phyloP scores from a whole-genome alignment of 1,284 basidiomycete species.

The Agroathelia rolfsii region DNA sequence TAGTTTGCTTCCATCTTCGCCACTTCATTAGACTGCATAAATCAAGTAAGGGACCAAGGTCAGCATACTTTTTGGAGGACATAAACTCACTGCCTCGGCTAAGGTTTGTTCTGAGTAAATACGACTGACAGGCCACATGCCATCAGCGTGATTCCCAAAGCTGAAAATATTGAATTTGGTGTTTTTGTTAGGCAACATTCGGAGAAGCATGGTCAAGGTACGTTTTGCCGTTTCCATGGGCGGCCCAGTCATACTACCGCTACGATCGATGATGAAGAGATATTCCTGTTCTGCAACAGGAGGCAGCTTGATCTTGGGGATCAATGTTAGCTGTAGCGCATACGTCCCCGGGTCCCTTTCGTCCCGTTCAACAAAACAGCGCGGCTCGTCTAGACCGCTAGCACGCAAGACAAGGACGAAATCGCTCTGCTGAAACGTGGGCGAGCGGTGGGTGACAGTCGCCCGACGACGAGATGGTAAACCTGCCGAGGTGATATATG shows the following conservation, averaged over 20 bases:
- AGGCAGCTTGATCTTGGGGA: slow-evolving; percentile 37
- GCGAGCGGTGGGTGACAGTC: slow-evolving; percentile 27
- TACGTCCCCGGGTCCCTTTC: slow-evolving; percentile 22
- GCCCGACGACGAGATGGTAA: slow-evolving; percentile 29
- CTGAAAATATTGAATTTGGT: slow-evolving; percentile 41
- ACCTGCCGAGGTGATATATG: slow-evolving; percentile 24
- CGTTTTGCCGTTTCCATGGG: slow-evolving; percentile 31
- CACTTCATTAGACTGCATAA: slow-evolving; percentile 26
- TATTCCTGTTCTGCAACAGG: slow-evolving; percentile 31
- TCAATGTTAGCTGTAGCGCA: slow-evolving; percentile 40
- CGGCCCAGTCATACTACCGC: slow-evolving; percentile 32
- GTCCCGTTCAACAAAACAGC: slow-evolving; percentile 43
- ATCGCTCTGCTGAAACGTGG: slow-evolving; percentile 30
- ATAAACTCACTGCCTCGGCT: slow-evolving; percentile 27
- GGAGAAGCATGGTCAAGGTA: slow-evolving; percentile 28
- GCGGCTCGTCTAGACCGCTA: slow-evolving; percentile 34
- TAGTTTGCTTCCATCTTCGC: slow-evolving; percentile 29
- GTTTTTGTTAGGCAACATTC: slow-evolving; percentile 26
- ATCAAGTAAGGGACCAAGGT: slow-evolving; percentile 4
- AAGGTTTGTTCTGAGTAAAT: slow-evolving; percentile 24
- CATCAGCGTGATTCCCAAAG: slow-evolving; percentile 27
- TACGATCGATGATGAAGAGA: slow-evolving; percentile 36
- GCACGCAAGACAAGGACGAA: slow-evolving; percentile 38
- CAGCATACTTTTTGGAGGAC: slow-evolving; percentile 6
- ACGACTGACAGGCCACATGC: slow-evolving; percentile 28